A percentile compares a stretch with the other conserved stretches of the same genome.
phyloP scores from a whole-genome alignment of 768 basidiomycete genomes.

The Dendrothele bispora region DNA sequence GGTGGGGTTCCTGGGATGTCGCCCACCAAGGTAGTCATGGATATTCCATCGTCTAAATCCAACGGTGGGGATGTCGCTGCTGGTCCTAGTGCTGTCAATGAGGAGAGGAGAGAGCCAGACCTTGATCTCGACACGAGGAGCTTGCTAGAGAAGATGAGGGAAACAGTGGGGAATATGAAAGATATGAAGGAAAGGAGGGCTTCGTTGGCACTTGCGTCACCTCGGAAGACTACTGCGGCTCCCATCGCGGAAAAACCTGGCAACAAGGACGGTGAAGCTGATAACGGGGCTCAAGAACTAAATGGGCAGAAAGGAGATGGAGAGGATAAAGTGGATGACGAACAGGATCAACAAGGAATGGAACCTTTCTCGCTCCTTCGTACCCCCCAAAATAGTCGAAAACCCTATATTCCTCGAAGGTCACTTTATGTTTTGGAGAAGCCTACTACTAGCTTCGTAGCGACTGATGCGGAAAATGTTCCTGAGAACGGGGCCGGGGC shows the following conservation, averaged over 20 bases:
- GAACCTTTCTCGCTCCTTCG: constrained; percentile 6
- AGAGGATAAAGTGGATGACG: not conserved
- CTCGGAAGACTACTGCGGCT: not conserved
- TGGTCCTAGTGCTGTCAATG: no score
- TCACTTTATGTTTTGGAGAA: no score
- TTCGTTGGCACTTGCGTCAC: not conserved
- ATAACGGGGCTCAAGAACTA: no score
- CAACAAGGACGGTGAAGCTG: no score
- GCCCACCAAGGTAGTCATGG: no score
- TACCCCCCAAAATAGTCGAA: not conserved
- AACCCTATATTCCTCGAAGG: not conserved
- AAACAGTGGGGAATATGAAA: constrained; percentile 49
- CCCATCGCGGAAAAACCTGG: no score
- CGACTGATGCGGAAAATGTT: no score
- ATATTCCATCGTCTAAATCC: constrained; percentile 13
- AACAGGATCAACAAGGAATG: constrained; percentile 1
- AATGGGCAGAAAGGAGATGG: not conserved
- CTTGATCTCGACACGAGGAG: constrained; percentile 39
- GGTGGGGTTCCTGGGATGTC: constrained; percentile 50
- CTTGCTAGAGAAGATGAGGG: constrained; percentile 48
- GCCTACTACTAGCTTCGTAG: no score
- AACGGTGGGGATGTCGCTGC: no score
- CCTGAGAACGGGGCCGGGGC: no score
- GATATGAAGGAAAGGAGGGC: constrained; percentile 25
- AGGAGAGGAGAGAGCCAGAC: constrained; percentile 15